Base-by-base conservation (phyloP, 345 rosid genomes). In the Fremontodendron californicum region DNA sequence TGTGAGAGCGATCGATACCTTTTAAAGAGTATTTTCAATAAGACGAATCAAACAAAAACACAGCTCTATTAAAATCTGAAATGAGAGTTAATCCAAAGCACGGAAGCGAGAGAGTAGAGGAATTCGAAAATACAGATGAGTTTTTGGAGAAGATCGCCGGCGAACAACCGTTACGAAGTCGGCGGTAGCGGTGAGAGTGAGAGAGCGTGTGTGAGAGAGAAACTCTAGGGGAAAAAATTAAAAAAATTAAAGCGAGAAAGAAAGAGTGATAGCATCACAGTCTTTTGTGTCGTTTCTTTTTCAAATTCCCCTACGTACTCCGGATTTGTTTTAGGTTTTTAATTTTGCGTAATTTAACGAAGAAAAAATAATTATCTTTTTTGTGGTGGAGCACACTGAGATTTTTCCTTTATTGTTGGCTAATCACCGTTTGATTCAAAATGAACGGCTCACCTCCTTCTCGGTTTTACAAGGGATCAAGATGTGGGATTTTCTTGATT, bases 111-210 rank as follows among this genome's bases (percentile, higher is more conserved):
- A 15, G 43, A 25, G 16, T 48, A 37, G 63, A 78, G 67, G 67
- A 62, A 2, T 62, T 31, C 67, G 40, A 31, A 33, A 2, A 13
- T 15, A 75, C 74, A 84, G 40, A 63, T 15, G 79, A 10, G 23
- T 39, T 40, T 33, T 15, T 39, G 69, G 66, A 71, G 76, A 40
- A 37, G 78, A 78, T 68, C 77, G 69, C 39, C 74, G 51, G 77
- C 19, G 45, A n/a, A 77, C 29, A 88, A 81, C 86, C 82, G 80
- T 86, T 85, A 52, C 81, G 72, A 82, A 69, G 84, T 79, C 88
- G 88, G 82, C 85, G 79, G 82, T 52, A 65, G 67, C 71, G 37
- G 77, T 80, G 81, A 55, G 66, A 81, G 71, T 49, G 52, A 63
- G 52, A 75, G 35, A 52, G 40, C n/a, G n/a, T n/a, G n/a, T n/a